Evolutionary conservation across 805 yeast species (phyloP), one percentile per base, ranked within the genome.

Genomic region (Saturnispora halmiae): DNA sequence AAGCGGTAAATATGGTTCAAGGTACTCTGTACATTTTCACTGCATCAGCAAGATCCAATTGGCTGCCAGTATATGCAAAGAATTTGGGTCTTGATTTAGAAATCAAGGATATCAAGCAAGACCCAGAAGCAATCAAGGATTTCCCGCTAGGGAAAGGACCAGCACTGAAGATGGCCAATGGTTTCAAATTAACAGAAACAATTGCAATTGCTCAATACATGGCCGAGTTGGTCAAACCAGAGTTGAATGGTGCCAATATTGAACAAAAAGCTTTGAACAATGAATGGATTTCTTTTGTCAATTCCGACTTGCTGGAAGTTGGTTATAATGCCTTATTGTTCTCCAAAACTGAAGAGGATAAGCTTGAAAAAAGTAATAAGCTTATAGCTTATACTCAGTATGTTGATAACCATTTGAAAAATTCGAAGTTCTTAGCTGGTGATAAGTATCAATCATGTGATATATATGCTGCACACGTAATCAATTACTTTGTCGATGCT

Each of bases 201-300:
- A 67, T 78, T 52, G 86, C 88, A 43, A 61, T 82, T 53, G 52
- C 68, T 53, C 57, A 68, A 57, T 77, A 80, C 46, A 28, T 58
- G 2, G 41, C 51, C 32, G 53, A 66, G 4, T 53, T 63, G 27
- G 52, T 58, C 18, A 63, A 61, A 28, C 46, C 48, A 24, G 40
- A 70, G 77, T 66, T 73, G 41, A 50, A 38, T 36, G 95, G 95
- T 51, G 69, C 71, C 55, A 69, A 69, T 60, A 64, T 68, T 50
- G 63, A 65, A 46, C 84, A 82, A 53, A 68, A 72, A 54, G 82
- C 79, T 43, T 62, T 61, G 53, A 68, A 84, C 54, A 59, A 84
- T 53, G 75, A 69, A 65, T 87, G 94, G 95, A 54, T 76, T 59
- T 82, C 94, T 2, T 64, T 80, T 49, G 66, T 79, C 59, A 85